Evolutionary conservation across 768 basidiomycete species (phyloP), one percentile per base, ranked within the genome.

Genomic region (Glaciozyma martinii): DNA sequence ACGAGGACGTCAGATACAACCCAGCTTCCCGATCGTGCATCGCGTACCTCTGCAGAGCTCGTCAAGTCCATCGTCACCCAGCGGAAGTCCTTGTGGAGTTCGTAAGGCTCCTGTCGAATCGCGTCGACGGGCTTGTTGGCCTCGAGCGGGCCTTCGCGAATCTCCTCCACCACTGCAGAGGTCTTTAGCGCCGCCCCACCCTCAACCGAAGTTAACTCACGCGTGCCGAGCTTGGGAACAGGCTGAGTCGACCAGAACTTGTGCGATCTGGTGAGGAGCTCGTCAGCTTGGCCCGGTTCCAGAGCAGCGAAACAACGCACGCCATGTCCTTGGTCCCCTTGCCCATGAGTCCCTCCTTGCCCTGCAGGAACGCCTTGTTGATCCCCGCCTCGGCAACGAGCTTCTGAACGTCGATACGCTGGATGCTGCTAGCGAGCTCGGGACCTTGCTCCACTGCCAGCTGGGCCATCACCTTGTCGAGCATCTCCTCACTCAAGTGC

Each of bases 201-300:
- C 3, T 15, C 18, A 19, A n/a, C 19, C 21, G 6, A 30, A 25
- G 32, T 12, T 18, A 40, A 37, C 52, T 21, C 23, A 71, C 69
- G 53, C 76, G 71, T 73, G 85, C 88, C 88, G 61, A 84, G 77
- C 74, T 92, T 90, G n/a, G 90, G 88, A 10, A 99, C 95, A 5
- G 95, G 95, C 76, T 99, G 95, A 9, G 94, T 98, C 42, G 80
- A 84, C 95, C 95, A 98, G 78, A 99, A 99, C 92, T 78, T 68
- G 67, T 61, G 54, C 7, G 54, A 58, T 3, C 44, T 59, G 46
- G 44, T 37, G 46, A 53, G 37, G 16, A 15, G 49, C n/a, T 3
- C 16, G n/a, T 25, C 13, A n/a, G n/a, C 27, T 50, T 25, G 25
- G 10, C 12, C n/a, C n/a, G 1, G 49, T 27, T n/a, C 5, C 27